phyloP scores from a whole-genome alignment of 192 early-diverging fungal genomes.

The Backusella luteola region DNA sequence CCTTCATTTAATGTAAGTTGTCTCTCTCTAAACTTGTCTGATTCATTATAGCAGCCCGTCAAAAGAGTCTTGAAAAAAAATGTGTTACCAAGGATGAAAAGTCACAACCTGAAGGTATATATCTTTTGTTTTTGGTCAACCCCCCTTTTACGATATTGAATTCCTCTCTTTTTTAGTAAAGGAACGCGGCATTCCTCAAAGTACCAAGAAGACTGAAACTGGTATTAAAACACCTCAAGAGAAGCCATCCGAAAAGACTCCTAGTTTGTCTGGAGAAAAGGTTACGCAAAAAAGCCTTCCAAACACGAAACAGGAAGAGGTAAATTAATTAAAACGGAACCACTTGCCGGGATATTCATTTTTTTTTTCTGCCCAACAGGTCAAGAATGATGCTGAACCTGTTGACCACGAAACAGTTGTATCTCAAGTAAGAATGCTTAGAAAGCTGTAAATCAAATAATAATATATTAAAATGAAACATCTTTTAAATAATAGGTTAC shows the following conservation, averaged over 20 bases:
- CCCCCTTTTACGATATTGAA: not conserved
- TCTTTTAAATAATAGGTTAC: not conserved
- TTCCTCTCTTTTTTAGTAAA: not conserved
- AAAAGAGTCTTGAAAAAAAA: not conserved
- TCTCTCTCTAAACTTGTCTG: no score
- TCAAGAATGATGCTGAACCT: no score
- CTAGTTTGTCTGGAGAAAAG: not conserved
- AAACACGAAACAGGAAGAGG: not conserved
- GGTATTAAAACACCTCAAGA: not conserved
- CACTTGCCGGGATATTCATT: no score
- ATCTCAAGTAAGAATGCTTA: no score
- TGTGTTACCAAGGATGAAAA: not conserved
- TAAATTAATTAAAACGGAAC: no score
- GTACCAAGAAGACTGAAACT: not conserved
- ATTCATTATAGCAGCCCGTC: not conserved
- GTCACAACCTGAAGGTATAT: not conserved
- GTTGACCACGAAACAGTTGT: no score
- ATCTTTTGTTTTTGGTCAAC: not conserved
- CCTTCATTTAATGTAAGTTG: no score
- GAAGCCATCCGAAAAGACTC: not conserved
- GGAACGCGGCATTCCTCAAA: not conserved
- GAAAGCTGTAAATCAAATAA: not conserved
- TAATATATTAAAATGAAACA: not conserved
- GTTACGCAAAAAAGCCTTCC: constrained; percentile 1
- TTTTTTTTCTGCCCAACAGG: no score